Evolutionary conservation across 805 yeast genomes (phyloP).

Genomic region (Schwanniomyces vanrijiae): DNA sequence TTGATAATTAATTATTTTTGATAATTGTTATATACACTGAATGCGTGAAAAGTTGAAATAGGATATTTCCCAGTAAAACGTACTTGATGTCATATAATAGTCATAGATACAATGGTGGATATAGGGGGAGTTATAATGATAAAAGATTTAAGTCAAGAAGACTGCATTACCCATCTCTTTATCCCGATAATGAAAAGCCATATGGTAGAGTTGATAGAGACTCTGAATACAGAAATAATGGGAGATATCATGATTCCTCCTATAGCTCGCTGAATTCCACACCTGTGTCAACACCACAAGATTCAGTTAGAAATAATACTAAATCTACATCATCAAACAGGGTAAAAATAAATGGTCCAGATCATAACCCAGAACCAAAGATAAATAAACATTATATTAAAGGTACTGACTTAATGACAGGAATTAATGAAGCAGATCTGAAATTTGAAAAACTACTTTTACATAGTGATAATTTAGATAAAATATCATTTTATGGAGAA

Average conservation of each 20-base stretch:
- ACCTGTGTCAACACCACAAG: background rate
- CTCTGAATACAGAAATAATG: background rate
- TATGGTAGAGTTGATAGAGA: background rate
- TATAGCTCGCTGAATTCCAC: background rate
- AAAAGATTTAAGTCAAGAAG: background rate
- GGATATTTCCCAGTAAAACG: background rate
- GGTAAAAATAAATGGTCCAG: no score
- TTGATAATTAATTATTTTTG: background rate
- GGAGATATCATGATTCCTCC: background rate
- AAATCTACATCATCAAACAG: background rate
- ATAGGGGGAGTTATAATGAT: constrained; percentile 5
- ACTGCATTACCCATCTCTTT: constrained; percentile 1
- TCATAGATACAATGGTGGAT: constrained; percentile 5
- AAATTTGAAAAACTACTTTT: constrained; percentile 30
- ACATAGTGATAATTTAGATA: constrained; percentile 19
- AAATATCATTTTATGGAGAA: constrained; percentile 8
- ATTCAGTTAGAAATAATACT: background rate
- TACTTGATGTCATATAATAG: constrained; percentile 7
- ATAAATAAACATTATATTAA: background rate
- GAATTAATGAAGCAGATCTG: constrained; percentile 30
- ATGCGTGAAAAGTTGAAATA: background rate
- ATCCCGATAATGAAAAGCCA: background rate
- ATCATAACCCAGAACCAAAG: background rate
- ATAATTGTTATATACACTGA: background rate
- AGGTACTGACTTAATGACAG: constrained; percentile 36